Evolutionary conservation across 768 basidiomycete species (phyloP), one percentile per base, ranked within the genome.

Genomic region (Russula olivacea): DNA sequence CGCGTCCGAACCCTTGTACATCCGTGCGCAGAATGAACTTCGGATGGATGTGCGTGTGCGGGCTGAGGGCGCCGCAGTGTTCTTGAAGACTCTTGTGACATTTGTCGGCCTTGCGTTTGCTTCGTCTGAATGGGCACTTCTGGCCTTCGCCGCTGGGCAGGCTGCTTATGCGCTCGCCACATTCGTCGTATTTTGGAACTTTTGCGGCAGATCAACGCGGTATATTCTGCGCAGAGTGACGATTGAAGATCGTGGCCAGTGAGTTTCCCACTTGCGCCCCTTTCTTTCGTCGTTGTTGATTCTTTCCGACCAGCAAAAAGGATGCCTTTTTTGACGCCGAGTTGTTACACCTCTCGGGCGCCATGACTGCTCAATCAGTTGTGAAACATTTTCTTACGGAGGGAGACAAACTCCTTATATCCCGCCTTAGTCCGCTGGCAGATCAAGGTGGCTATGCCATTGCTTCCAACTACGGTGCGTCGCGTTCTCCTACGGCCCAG

Each of bases 321-420:
- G 53, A 63, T 10, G 56, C 69, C 17, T 79, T 77, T 67, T 82
- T 84, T 64, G 77, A 84, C 51, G 65, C 73, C 9, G 70, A 76
- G 32, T 72, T 83, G 17, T 73, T 91, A 14, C 74, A 76, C 23
- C 79, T 98, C 7, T 89, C 93, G 0, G 73, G 83, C 55, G 91
- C 88, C 0, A 90, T 98, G 84, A 93, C 93, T 23, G 79, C 79
- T 1, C 97, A 98, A 72, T 93, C 90, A 0, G 66, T 97, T 3
- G 79, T 98, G 66, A 99, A 99, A 73, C 97, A 98, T 73, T 82
- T 98, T 66, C 77, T 99, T 30, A 98, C 96, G 0, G 97, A 98
- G 71, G 93, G 92, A 4, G 97, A 99, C 73, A 93, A 97, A 70
- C 76, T 98, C 49, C 81, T 96, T 12, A 79, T 99, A 19, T 91